These are phyloP conservation scores for Agroathelia rolfsii DNA, from an alignment of 1,284 basidiomycete genomes.

Conservation along the genomic window DNA sequence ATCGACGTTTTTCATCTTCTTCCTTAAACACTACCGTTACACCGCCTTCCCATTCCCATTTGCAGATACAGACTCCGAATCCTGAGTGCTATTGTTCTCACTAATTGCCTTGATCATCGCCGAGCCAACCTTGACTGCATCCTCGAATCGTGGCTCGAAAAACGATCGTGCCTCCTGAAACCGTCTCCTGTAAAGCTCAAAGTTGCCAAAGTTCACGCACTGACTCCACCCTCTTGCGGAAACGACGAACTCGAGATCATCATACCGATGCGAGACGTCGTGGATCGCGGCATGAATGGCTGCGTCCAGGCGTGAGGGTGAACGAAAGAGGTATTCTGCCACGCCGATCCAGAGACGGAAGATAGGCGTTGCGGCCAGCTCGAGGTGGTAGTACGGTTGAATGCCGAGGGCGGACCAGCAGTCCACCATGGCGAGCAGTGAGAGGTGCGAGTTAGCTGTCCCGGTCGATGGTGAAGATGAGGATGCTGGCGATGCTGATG, in stretches of 20 bases:
- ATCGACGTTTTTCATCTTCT: too few relatives aligned
- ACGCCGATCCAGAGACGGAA: constrained; percentile 98
- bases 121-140: constrained; percentile 72
- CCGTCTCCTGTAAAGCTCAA: constrained; percentile 77
- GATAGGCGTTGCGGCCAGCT: constrained; percentile 91
- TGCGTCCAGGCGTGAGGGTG: constrained; percentile 46
- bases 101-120: constrained; percentile 89
- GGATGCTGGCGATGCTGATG: constrained; percentile 16
- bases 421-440: constrained; percentile 97
- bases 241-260: constrained; percentile 92
- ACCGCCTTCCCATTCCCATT: too few relatives aligned
- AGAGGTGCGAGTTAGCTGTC: constrained; percentile 81
- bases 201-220: constrained; percentile 87
- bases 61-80: too few relatives aligned
- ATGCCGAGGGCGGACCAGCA: constrained; percentile 89
- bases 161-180: constrained; percentile 80
- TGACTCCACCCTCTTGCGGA: constrained; percentile 97
- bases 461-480: constrained; percentile 7
- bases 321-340: constrained; percentile 89
- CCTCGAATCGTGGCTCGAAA: constrained; percentile 84
- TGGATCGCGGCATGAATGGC: constrained; percentile 73
- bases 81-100: constrained; percentile 44
- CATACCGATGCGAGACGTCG: constrained; percentile 75
- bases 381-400: constrained; percentile 86
- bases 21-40: too few relatives aligned